Conservation (phyloP, 371 early-diverging fungal species). For the Dipsacomyces acuminosporus region DNA sequence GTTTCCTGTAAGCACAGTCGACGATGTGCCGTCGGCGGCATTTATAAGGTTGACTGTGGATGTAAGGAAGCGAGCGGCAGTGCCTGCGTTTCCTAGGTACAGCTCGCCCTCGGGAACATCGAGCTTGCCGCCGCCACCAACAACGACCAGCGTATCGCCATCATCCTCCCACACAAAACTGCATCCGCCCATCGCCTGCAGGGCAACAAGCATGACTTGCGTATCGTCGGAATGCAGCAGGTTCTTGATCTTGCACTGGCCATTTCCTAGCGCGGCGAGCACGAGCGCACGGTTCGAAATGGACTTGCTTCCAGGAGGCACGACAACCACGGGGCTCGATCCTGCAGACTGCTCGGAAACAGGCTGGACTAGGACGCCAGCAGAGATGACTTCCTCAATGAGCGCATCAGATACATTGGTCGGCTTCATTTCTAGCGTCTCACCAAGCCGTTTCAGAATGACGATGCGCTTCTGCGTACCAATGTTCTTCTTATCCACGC, state of each 20-base stretch:
- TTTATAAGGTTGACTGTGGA: conserved; percentile 78
- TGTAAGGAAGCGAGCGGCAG: conserved; percentile 94
- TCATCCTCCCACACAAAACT: conserved; percentile 88
- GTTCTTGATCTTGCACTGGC: conserved; percentile 77
- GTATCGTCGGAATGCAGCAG: conserved; percentile 96
- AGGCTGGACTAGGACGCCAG: conserved; percentile 66
- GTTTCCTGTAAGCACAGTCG: conserved; percentile 87
- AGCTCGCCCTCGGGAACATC: conserved; percentile 73
- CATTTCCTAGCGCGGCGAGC: conserved; percentile 85
- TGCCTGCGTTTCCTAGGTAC: conserved; percentile 97
- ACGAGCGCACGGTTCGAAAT: conserved; percentile 94
- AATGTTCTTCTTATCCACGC: conserved; percentile 94
- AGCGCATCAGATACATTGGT: conserved; percentile 75
- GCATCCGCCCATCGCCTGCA: conserved; percentile 82
- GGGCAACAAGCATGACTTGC: conserved; percentile 91
- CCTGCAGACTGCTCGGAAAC: conserved; percentile 46
- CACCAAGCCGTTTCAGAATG: conserved; percentile 78
- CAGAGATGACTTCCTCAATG: conserved; percentile 76
- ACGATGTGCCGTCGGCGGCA: conserved; percentile 27
- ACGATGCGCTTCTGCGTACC: conserved; percentile 91
- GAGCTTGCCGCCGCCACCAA: conserved; percentile 70
- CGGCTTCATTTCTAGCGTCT: conserved; percentile 77
- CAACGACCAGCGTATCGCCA: conserved; percentile 83
- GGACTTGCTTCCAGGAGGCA: conserved; percentile 94
- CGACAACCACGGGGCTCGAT: conserved; percentile 51